A percentile compares a stretch with the other conserved stretches of the same genome.
Evolutionary conservation across 1,284 basidiomycete species (phyloP).

Genomic region (Singerocomus inundabilis): DNA sequence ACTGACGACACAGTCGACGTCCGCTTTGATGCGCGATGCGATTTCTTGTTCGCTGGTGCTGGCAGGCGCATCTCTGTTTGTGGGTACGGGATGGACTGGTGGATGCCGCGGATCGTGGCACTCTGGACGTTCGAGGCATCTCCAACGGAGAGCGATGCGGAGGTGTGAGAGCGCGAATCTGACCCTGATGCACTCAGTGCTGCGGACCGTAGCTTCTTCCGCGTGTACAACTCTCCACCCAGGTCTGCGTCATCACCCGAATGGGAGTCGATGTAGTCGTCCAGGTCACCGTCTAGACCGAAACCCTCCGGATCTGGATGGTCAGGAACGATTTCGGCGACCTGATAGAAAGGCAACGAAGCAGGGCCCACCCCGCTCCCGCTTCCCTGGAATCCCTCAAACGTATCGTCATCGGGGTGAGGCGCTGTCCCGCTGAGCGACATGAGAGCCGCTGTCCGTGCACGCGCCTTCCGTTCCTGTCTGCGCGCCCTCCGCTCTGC

Average conservation of each 20-base stretch:
- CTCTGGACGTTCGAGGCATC: conserved; percentile 24
- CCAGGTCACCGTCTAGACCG: not conserved
- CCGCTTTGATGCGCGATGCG: conserved; percentile 28
- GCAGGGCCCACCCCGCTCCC: conserved; percentile 18
- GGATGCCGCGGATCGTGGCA: conserved; percentile 7
- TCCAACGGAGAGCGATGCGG: conserved; percentile 44
- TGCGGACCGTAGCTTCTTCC: conserved; percentile 34
- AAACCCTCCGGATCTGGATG: not conserved
- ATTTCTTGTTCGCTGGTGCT: conserved; percentile 21
- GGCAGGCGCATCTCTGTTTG: conserved; percentile 30
- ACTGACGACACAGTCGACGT: conserved; percentile 32
- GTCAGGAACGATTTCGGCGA: not conserved
- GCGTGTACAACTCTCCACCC: conserved; percentile 54
- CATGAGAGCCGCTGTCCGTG: conserved; percentile 39
- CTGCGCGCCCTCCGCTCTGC: conserved; percentile 47
- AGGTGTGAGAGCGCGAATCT: conserved; percentile 59
- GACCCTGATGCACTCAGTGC: conserved; percentile 43
- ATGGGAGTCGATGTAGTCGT: conserved; percentile 1
- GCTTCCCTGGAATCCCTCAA: conserved; percentile 62
- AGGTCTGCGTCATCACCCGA: conserved; percentile 57
- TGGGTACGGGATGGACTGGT: conserved; percentile 25
- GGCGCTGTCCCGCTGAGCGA: conserved; percentile 34
- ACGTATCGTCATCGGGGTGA: conserved; percentile 34
- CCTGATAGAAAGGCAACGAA: not conserved
- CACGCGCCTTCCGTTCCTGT: conserved; percentile 47